Conservation (phyloP, 2,329 filamentous ascomycete species). For the Sclerotinia sclerotiorum region DNA sequence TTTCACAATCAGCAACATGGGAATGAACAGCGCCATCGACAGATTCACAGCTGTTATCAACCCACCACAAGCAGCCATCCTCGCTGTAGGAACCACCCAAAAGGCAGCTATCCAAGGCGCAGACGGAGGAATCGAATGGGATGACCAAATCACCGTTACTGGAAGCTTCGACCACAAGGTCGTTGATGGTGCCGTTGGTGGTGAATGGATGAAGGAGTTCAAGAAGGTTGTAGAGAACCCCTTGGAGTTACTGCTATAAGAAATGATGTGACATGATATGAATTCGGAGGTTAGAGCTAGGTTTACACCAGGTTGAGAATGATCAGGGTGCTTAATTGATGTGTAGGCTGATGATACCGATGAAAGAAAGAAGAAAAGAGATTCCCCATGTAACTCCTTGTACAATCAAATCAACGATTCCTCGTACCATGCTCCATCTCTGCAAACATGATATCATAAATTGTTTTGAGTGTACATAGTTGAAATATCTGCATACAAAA, state of each 20-base stretch:
- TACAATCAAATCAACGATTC: slow-evolving; percentile 16
- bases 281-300: slow-evolving; percentile 3
- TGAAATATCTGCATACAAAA: background rate
- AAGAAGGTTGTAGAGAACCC: slow-evolving; percentile 99
- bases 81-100: slow-evolving; percentile 90
- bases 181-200: slow-evolving; percentile 92
- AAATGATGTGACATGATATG: slow-evolving; percentile 18
- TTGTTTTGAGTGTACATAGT: background rate
- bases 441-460: background rate
- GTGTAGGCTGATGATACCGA: slow-evolving; percentile 21
- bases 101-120: slow-evolving; percentile 91
- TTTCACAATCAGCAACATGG: slow-evolving; percentile 99
- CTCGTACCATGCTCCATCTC: background rate
- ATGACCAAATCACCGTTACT: slow-evolving; percentile 94
- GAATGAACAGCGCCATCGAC: slow-evolving; percentile 96
- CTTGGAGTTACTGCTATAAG: slow-evolving; percentile 81
- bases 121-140: slow-evolving; percentile 88
- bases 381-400: slow-evolving; percentile 33
- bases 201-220: slow-evolving; percentile 93
- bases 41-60: slow-evolving; percentile 99
- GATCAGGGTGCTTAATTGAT: slow-evolving; percentile 2
- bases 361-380: slow-evolving; percentile 28
- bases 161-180: slow-evolving; percentile 99
- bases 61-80: slow-evolving; percentile 92
- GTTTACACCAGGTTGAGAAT: background rate